These are phyloP conservation scores for Brassica incana DNA, from an alignment of 345 rosid genomes.

Conservation along the genomic window DNA sequence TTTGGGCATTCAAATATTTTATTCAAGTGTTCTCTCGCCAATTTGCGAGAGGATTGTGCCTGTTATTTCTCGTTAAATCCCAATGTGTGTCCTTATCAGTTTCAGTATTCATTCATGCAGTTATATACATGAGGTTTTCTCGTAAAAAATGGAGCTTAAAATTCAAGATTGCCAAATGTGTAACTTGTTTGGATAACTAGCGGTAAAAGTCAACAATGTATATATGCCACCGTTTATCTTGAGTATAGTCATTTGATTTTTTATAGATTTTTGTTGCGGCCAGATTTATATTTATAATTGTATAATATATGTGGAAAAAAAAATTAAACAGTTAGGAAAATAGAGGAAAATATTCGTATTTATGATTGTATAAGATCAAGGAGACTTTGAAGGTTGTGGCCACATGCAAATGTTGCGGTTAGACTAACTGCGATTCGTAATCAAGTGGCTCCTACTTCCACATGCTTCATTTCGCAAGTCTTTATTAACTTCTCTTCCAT, in stretches of 20 bases:
- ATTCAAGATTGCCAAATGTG: background rate
- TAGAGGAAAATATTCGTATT: slow-evolving; percentile 6
- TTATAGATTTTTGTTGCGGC: background rate
- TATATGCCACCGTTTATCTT: slow-evolving; percentile 32
- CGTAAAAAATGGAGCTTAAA: background rate
- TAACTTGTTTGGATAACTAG: slow-evolving; percentile 21
- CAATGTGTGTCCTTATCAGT: background rate
- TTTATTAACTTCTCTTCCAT: slow-evolving; percentile 31
- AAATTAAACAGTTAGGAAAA: slow-evolving; percentile 3
- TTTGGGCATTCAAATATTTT: slow-evolving; percentile 11
- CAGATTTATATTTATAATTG: background rate
- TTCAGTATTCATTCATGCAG: background rate
- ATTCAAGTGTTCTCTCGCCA: slow-evolving; percentile 16
- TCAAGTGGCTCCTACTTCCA: slow-evolving; percentile 42
- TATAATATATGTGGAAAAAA: slow-evolving; percentile 20
- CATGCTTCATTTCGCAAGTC: slow-evolving; percentile 43
- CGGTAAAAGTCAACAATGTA: slow-evolving; percentile 33
- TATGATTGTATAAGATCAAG: slow-evolving; percentile 28
- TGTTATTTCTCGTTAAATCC: slow-evolving; percentile 20
- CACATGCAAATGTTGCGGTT: slow-evolving; percentile 73
- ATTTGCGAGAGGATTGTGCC: slow-evolving; percentile 24
- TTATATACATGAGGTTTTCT: background rate
- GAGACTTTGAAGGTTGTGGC: slow-evolving; percentile 34
- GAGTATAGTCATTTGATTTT: background rate
- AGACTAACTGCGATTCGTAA: slow-evolving; percentile 43